phyloP scores from a whole-genome alignment of 805 yeast species.

The Jamesozyma jinghongensis region DNA sequence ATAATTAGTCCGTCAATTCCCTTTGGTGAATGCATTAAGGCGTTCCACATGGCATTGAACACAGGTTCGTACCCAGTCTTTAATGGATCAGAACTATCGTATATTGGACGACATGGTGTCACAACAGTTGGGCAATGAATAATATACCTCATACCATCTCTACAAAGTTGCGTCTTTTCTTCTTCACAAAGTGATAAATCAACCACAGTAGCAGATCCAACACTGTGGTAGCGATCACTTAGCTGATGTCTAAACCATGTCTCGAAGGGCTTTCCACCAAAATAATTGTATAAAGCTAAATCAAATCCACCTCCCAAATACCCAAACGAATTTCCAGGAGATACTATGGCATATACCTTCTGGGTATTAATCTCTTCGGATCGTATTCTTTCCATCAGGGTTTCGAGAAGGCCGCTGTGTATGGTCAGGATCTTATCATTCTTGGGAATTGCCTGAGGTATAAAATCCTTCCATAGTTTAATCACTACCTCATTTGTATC shows the following conservation, averaged over 20 bases:
- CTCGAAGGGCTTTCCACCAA: slow-evolving; percentile 24
- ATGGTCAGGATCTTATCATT: slow-evolving; percentile 7
- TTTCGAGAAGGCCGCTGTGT: slow-evolving; percentile 11
- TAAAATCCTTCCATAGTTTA: slow-evolving; percentile 11
- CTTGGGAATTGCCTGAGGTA: slow-evolving; percentile 6
- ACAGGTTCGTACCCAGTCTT: slow-evolving; percentile 22
- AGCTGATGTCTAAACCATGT: slow-evolving; percentile 22
- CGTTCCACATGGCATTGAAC: slow-evolving; percentile 25
- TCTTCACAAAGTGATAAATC: slow-evolving; percentile 10
- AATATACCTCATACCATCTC: slow-evolving; percentile 15
- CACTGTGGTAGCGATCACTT: slow-evolving; percentile 17
- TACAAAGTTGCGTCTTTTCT: background rate
- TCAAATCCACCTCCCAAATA: slow-evolving; percentile 47
- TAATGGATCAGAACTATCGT: slow-evolving; percentile 10
- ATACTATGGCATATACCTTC: slow-evolving; percentile 30
- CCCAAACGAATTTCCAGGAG: slow-evolving; percentile 47
- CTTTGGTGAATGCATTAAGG: slow-evolving; percentile 14
- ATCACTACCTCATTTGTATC: slow-evolving; percentile 15
- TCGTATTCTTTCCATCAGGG: slow-evolving; percentile 5
- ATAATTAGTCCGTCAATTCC: slow-evolving; percentile 20
- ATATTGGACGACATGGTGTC: slow-evolving; percentile 18
- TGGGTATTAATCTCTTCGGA: background rate
- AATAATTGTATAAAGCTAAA: slow-evolving; percentile 20
- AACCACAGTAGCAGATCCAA: slow-evolving; percentile 20
- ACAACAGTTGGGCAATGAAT: slow-evolving; percentile 29